Evolutionary conservation across 306 rosid species (phyloP).

Genomic region (Vigna unguiculata): DNA sequence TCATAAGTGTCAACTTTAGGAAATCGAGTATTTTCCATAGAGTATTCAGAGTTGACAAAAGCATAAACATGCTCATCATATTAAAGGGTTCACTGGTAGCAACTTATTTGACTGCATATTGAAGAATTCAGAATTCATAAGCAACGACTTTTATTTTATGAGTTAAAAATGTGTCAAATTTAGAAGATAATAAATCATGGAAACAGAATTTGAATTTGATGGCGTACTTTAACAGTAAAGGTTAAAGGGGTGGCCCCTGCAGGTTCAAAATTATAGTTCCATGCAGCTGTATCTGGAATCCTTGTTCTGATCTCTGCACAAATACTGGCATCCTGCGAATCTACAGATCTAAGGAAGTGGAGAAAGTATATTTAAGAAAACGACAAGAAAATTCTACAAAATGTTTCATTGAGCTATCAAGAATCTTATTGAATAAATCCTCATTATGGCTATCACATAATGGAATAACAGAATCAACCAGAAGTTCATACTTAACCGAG

Average conservation of each 20-base stretch:
- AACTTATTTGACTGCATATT: neutral
- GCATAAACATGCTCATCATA: neutral
- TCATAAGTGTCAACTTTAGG: neutral
- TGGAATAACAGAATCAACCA: constrained; percentile 23
- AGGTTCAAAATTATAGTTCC: constrained; percentile 97
- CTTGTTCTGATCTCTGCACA: constrained; percentile 95
- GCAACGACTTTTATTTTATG: constrained; percentile 18
- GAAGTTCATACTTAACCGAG: constrained; percentile 23
- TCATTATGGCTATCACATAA: constrained; percentile 4
- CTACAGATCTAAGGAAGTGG: constrained; percentile 71
- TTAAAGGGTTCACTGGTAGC: constrained; percentile 1
- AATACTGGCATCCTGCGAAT: constrained; percentile 75
- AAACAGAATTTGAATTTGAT: constrained; percentile 20
- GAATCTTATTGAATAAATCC: constrained; percentile 10
- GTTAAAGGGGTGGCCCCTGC: constrained; percentile 81
- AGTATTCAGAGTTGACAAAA: constrained; percentile 25
- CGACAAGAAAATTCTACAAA: constrained; percentile 5
- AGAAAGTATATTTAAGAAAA: constrained; percentile 24
- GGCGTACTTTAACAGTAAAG: constrained; percentile 82
- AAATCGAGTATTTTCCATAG: neutral
- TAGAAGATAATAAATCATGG: constrained; percentile 7
- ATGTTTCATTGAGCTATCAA: constrained; percentile 9
- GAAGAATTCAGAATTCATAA: constrained; percentile 28
- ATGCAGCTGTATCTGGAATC: constrained; percentile 86
- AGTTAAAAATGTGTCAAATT: neutral